Base-by-base conservation (phyloP, 345 rosid genomes). In the Populus ilicifolia region DNA sequence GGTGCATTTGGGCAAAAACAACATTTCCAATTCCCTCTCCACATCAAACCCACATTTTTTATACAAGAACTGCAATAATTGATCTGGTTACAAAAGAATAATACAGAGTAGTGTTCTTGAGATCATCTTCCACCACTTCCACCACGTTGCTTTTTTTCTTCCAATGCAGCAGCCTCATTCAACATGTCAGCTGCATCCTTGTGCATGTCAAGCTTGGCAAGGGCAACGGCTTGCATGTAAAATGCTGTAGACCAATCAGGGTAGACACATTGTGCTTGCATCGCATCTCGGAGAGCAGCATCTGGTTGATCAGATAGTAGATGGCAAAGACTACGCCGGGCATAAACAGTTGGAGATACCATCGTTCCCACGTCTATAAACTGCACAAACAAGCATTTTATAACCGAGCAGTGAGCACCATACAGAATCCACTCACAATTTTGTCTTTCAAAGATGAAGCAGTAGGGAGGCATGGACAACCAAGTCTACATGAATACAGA, bases 181-280 rank as follows among this genome's bases (percentile, higher is more conserved):
- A 94, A 83, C 93, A 94, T 94, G 77, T 83, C 86, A 56, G 89
- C 87, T 8, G 97, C 92, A 79, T 94, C 98, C 81, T 92, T 88
- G 74, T 89, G 89, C 98, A 94, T 94, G 81, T 89, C 93, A 59
- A 94, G 83, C 88, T 90, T 94, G 30, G 96, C 82, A 27, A 92
- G 93, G 38, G 98, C 97, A 67, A 91, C 97, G 0, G 94, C 93
- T 71, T 94, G 98, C 88, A 92, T 89, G 83, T 94, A 92, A 73
- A 92, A 90, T 65, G 98, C 91, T 1, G 98, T 94, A 33, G 98
- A 90, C 97, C 98, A 94, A 5, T 90, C 94, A 0, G 94, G 94
- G 75, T 88, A 92, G 3, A 92, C 94, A 20, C 94, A 94, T 67
- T 94, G 94, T 35, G 97, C 96, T 84, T 94, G 98, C 97, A 94